Evolutionary conservation across 345 rosid species (phyloP), one percentile per base, ranked within the genome.

Genomic region (Noccaea bulbosa): DNA sequence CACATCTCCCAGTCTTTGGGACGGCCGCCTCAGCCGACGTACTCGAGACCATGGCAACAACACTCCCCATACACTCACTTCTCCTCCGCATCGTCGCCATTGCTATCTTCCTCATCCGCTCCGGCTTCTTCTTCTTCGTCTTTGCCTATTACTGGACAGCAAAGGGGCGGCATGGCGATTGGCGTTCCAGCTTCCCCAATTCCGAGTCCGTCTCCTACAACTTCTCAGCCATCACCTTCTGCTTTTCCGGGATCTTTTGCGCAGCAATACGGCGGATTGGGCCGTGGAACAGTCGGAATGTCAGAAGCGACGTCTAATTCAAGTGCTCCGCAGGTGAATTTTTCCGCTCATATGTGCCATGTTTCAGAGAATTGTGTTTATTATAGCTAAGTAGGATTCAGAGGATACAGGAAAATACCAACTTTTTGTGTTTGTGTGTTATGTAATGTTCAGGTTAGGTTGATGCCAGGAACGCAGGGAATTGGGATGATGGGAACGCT

Each of bases 21-120:
- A 4, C 80, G 83, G 7, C 77, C 84, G 4, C 70, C 75, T 50
- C 77, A 80, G 7, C 60, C 81, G 33, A 11, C 79, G 59, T 74
- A 85, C 37, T 73, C 88, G 50, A 81, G 93, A 75, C 87, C 92
- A 7, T 89, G 92, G 96, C 92, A 87, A 49, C 95, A 84, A 65
- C 86, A 84, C 58, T 35, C 84, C 8, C 78, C 83, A 2, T 83
- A 85, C 55, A n/a, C 81, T 48, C 87, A 83, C 40, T 84, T 84
- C 60, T 47, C 82, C 35, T 67, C 83, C 59, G 57, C 84, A 3
- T 75, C 84, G 11, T 57, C 85, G 48, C 71, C 80, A 39, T 57
- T 71, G 70, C 20, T 70, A 22, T 63, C 80, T 35, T 70, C 46
- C 75, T 70, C 77, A 38, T 69, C 83, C 34, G 67, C 80, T 32